These are phyloP conservation scores for Phaeophleospora eucalypticola DNA, from an alignment of 2,329 filamentous ascomycete genomes.

Conservation along the genomic window DNA sequence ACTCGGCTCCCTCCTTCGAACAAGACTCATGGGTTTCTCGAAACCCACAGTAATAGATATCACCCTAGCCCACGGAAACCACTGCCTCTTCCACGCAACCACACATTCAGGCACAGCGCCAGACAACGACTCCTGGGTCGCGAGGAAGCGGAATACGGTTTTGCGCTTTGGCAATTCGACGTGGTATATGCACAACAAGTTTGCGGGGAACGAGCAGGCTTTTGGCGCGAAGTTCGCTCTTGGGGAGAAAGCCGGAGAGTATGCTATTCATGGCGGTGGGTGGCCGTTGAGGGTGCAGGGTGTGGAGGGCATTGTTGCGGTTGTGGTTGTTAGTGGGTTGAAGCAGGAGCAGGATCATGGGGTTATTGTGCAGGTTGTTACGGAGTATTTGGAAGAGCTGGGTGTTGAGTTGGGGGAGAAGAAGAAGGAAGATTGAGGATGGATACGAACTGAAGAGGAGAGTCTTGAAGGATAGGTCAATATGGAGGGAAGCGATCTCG, in stretches of 20 bases:
- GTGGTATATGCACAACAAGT: slow-evolving; percentile 69
- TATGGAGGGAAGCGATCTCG: too few species aligned
- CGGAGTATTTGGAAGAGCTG: slow-evolving; percentile 45
- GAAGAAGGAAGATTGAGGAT: slow-evolving; percentile 35
- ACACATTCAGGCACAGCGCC: slow-evolving; percentile 64
- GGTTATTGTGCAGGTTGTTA: slow-evolving; percentile 66
- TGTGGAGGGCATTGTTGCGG: slow-evolving; percentile 70
- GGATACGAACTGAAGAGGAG: too few species aligned
- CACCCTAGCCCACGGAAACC: slow-evolving; percentile 50
- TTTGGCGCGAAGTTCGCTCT: slow-evolving; percentile 66
- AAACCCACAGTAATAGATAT: slow-evolving; percentile 62
- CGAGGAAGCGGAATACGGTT: slow-evolving; percentile 67
- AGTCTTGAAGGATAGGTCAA: too few species aligned
- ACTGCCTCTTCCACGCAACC: slow-evolving; percentile 62
- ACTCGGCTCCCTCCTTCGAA: slow-evolving; percentile 61
- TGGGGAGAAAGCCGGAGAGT: slow-evolving; percentile 53
- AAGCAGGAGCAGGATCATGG: slow-evolving; percentile 75
- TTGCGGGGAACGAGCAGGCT: slow-evolving; percentile 56
- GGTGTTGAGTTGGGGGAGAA: slow-evolving; percentile 32
- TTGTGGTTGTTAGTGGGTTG: slow-evolving; percentile 71
- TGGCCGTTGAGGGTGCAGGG: slow-evolving; percentile 68
- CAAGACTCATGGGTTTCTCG: slow-evolving; percentile 54
- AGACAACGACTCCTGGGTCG: slow-evolving; percentile 56
- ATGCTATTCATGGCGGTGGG: slow-evolving; percentile 74
- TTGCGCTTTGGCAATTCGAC: slow-evolving; percentile 66